These are phyloP conservation scores for Metschnikowia koreensis DNA, from an alignment of 805 yeast genomes.

Conservation along the genomic window DNA sequence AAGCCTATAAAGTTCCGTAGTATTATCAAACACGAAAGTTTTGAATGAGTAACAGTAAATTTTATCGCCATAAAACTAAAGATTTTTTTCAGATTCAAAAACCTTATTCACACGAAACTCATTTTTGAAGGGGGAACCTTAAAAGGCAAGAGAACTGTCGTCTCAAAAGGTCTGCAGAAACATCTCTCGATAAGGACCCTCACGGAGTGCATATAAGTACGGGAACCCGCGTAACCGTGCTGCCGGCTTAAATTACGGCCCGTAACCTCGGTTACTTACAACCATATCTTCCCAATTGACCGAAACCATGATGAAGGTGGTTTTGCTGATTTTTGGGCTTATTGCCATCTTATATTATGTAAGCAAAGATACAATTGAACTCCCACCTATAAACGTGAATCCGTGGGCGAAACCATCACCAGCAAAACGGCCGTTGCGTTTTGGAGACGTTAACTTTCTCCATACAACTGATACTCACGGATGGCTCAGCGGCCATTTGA, in stretches of 20 bases:
- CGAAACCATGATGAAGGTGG: background rate
- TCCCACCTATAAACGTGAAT: background rate
- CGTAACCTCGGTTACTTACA: background rate
- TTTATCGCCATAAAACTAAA: too few species aligned
- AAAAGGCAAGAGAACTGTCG: too few species aligned
- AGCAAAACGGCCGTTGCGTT: constrained; percentile 7
- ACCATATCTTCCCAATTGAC: background rate
- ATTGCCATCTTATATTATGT: background rate
- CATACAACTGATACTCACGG: constrained; percentile 98
- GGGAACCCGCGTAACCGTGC: background rate
- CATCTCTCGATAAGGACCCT: background rate
- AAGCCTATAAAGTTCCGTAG: too few species aligned
- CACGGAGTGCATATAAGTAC: background rate
- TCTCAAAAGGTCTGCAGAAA: background rate
- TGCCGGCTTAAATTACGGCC: background rate
- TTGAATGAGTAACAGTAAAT: too few species aligned
- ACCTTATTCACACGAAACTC: too few species aligned
- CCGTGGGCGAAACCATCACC: background rate
- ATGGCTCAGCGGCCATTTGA: constrained; percentile 89
- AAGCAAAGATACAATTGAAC: background rate
- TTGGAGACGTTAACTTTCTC: constrained; percentile 68
- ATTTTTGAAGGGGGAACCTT: too few species aligned
- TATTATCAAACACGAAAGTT: too few species aligned
- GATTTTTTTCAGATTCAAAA: too few species aligned
- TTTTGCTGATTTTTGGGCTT: background rate